Conservation (phyloP, 2,329 filamentous ascomycete genomes). For the Colletotrichum magnum region DNA sequence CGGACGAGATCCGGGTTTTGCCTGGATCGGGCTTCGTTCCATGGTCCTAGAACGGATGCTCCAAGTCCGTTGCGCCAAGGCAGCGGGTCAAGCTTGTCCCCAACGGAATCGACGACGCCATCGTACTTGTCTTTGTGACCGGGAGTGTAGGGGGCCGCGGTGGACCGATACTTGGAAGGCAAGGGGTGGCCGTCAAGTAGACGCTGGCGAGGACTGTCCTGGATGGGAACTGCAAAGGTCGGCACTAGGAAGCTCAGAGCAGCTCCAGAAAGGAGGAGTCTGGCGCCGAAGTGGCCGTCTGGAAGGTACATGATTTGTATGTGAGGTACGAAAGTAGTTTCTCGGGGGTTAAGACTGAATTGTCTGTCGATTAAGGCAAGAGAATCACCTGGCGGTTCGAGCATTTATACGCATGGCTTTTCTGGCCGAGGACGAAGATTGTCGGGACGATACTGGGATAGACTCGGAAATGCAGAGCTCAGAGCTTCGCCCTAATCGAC, state of each 20-base stretch:
- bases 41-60: conserved; percentile 76
- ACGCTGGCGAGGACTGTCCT: conserved; percentile 70
- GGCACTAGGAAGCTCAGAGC: conserved; percentile 22
- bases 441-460: background rate
- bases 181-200: conserved; percentile 65
- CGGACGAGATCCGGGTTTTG: conserved; percentile 81
- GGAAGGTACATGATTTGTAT: conserved; percentile 23
- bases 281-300: conserved; percentile 3
- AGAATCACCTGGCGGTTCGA: background rate
- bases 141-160: conserved; percentile 69
- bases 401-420: conserved; percentile 23
- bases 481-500: conserved; percentile 21
- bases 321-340: background rate
- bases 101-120: conserved; percentile 71
- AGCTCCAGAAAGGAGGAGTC: conserved; percentile 22
- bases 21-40: conserved; percentile 77
- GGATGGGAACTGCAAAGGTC: conserved; percentile 33
- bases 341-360: background rate
- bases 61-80: conserved; percentile 77
- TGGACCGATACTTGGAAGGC: conserved; percentile 57
- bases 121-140: conserved; percentile 74
- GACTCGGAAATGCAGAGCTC: conserved; percentile 4
- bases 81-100: conserved; percentile 72
- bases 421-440: conserved; percentile 7
- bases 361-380: background rate